Evolutionary conservation across 495 filamentous ascomycete species (phyloP).

Genomic region (Neurospora sp.): DNA sequence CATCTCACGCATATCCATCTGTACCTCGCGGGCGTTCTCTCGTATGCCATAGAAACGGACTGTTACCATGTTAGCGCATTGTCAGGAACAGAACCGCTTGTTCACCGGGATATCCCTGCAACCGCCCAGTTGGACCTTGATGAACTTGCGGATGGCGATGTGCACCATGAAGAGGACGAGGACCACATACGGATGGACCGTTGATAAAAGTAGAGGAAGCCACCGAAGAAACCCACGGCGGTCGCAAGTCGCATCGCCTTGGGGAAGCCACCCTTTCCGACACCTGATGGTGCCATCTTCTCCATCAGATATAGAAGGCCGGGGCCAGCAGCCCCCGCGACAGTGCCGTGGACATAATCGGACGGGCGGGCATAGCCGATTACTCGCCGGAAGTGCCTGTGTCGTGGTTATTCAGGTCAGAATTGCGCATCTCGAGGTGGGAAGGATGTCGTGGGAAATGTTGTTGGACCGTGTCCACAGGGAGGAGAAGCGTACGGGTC

Average conservation of each 20-base stretch:
- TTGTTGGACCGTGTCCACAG: background rate
- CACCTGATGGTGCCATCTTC: conserved; percentile 67
- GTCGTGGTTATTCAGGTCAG: conserved; percentile 14
- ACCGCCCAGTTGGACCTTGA: background rate
- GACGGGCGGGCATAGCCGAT: conserved; percentile 71
- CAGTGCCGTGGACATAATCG: conserved; percentile 66
- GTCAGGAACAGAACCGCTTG: background rate
- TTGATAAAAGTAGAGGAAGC: conserved; percentile 72
- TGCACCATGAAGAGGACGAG: background rate
- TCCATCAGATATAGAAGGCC: conserved; percentile 69
- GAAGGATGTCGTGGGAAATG: background rate
- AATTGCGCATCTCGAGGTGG: background rate
- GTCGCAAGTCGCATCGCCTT: conserved; percentile 69
- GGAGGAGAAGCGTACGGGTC: conserved; percentile 67
- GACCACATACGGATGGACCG: conserved; percentile 46
- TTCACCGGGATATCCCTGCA: background rate
- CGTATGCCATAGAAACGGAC: conserved; percentile 90
- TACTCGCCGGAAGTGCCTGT: conserved; percentile 83
- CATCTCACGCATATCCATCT: conserved; percentile 98
- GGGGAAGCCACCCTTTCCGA: conserved; percentile 69
- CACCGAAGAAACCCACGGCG: conserved; percentile 60
- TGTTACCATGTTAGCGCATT: conserved; percentile 19
- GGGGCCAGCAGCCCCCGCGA: conserved; percentile 57
- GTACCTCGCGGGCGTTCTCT: conserved; percentile 83
- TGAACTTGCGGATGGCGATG: background rate